phyloP scores from a whole-genome alignment of 2,329 filamentous ascomycete genomes.

The Hymenoscyphus occultus region DNA sequence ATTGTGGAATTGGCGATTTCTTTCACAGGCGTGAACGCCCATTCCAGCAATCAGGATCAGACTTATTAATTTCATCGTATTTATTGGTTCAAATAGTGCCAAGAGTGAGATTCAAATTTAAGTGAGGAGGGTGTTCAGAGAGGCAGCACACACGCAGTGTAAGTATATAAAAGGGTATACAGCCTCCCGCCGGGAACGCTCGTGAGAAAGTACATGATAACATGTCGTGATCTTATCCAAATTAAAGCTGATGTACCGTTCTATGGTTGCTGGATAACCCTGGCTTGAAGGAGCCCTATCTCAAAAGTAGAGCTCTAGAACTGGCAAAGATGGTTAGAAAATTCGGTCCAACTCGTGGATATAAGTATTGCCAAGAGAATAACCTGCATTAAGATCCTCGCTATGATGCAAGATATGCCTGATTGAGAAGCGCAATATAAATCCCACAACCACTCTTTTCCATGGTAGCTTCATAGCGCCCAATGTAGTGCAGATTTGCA shows the following conservation, averaged over 20 bases:
- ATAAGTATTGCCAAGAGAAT: neutral
- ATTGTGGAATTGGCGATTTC: neutral
- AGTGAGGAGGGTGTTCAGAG: neutral
- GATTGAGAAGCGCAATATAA: neutral
- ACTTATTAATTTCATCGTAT: neutral
- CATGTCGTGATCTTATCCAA: too few relatives aligned
- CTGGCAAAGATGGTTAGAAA: too few relatives aligned
- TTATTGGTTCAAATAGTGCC: slow-evolving; percentile 3
- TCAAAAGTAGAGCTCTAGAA: too few relatives aligned
- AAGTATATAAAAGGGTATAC: neutral
- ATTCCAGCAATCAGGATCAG: slow-evolving; percentile 4
- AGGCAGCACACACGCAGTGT: neutral
- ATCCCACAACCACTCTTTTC: neutral
- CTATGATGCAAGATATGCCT: neutral
- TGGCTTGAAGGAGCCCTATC: too few relatives aligned
- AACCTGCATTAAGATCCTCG: neutral
- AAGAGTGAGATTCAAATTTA: neutral
- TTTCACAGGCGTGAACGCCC: slow-evolving; percentile 1
- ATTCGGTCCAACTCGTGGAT: neutral
- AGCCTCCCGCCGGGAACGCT: too few relatives aligned
- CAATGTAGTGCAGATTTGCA: neutral
- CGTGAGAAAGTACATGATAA: too few relatives aligned
- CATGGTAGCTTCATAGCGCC: neutral
- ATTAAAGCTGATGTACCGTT: too few relatives aligned
- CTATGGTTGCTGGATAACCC: too few relatives aligned